A percentile compares a stretch with the other conserved stretches of the same genome.
Evolutionary conservation across 2,329 filamentous ascomycete genomes (phyloP).

Genomic region (Alternaria consortialis): DNA sequence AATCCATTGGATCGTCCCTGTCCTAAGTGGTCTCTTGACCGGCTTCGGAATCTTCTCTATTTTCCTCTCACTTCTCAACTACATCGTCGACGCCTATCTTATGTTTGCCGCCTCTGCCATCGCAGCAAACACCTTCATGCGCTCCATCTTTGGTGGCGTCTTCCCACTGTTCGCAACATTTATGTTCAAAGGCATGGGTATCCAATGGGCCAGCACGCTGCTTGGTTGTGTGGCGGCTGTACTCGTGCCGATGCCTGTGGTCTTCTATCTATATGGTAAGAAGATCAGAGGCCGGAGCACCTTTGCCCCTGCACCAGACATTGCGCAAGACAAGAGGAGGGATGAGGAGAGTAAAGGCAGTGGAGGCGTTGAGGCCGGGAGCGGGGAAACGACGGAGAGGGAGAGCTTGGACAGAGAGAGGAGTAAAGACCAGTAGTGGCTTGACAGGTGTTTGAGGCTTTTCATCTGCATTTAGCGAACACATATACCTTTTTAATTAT

Average conservation of each 20-base stretch:
- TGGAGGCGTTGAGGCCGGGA: constrained; percentile 15
- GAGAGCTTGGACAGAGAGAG: constrained; percentile 17
- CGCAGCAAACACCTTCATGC: constrained; percentile 64
- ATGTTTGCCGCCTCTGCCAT: constrained; percentile 65
- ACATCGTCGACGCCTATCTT: constrained; percentile 67
- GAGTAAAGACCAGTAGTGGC: constrained; percentile 23
- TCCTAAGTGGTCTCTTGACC: constrained; percentile 60
- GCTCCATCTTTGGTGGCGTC: constrained; percentile 59
- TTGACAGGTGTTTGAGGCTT: background rate
- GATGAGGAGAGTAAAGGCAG: constrained; percentile 44
- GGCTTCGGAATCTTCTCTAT: constrained; percentile 67
- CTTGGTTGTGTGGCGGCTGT: constrained; percentile 56
- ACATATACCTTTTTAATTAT: constrained; percentile 2
- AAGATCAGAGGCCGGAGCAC: constrained; percentile 54
- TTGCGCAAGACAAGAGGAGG: constrained; percentile 45
- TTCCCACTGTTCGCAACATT: constrained; percentile 65
- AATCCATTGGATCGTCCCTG: constrained; percentile 54
- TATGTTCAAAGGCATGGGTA: constrained; percentile 64
- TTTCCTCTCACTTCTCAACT: constrained; percentile 67
- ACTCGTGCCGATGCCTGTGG: constrained; percentile 55
- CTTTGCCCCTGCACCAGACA: constrained; percentile 55
- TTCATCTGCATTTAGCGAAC: constrained; percentile 6
- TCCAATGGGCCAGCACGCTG: constrained; percentile 58
- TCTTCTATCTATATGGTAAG: constrained; percentile 57
- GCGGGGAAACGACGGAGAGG: constrained; percentile 17